phyloP scores from a whole-genome alignment of 2,329 filamentous ascomycete genomes.

The Arthrobotrys entomopaga region DNA sequence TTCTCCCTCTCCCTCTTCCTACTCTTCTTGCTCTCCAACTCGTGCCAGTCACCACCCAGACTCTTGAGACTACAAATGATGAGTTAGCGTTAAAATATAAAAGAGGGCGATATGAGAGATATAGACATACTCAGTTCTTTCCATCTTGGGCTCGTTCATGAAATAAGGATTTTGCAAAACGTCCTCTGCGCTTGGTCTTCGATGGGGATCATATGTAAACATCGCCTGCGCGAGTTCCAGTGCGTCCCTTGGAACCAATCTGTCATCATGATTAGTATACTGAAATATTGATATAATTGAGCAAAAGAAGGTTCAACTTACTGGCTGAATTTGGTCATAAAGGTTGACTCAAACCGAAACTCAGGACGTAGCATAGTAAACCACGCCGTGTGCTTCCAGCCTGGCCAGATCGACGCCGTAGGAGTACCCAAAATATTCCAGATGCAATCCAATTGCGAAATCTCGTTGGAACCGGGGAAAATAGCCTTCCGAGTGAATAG shows the following conservation, averaged over 20 bases:
- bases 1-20: conserved; percentile 83
- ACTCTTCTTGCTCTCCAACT: conserved; percentile 95
- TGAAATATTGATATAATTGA: too few species aligned
- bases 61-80: conserved; percentile 72
- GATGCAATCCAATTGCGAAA: conserved; percentile 96
- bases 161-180: conserved; percentile 92
- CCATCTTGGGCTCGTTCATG: conserved; percentile 77
- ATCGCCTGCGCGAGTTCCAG: conserved; percentile 84
- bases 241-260: conserved; percentile 75
- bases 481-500: conserved; percentile 94
- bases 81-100: background rate
- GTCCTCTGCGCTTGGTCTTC: conserved; percentile 83
- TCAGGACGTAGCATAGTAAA: conserved; percentile 88
- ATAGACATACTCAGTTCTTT: conserved; percentile 74
- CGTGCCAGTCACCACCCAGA: conserved; percentile 95
- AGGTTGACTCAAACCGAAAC: conserved; percentile 76
- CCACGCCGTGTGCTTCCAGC: conserved; percentile 93
- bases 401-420: conserved; percentile 84
- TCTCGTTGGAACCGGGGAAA: conserved; percentile 95
- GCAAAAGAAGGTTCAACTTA: conserved; percentile 1
- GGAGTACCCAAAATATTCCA: conserved; percentile 92
- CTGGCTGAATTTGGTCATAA: conserved; percentile 80
- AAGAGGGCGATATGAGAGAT: conserved; percentile 61
- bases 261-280: conserved; percentile 21
- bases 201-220: conserved; percentile 87